Conservation (phyloP, 768 basidiomycete species). For the Mycena rosella region DNA sequence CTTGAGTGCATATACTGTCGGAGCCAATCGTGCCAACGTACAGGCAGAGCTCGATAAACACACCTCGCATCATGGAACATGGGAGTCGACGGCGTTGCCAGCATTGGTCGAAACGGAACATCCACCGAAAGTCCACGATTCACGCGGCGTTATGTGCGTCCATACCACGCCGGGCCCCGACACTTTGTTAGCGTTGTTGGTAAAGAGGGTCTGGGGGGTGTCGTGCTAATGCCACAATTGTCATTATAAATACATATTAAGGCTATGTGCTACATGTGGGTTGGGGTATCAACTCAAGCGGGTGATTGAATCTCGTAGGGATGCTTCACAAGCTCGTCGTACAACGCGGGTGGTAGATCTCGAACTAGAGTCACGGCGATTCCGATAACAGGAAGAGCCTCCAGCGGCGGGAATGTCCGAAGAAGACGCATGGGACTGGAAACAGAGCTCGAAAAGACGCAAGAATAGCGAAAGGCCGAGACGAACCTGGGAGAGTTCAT, state of each 20-base stretch:
- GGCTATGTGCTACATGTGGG: conserved; percentile 21
- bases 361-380: conserved; percentile 95
- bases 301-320: conserved; percentile 71
- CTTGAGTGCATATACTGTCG: conserved; percentile 71
- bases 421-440: conserved; percentile 93
- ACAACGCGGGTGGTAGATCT: conserved; percentile 88
- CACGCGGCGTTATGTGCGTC: conserved; percentile 60
- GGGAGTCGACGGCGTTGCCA: conserved; percentile 67
- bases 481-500: conserved; percentile 88
- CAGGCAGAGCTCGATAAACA: conserved; percentile 64
- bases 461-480: not conserved
- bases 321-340: conserved; percentile 90
- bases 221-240: conserved; percentile 42
- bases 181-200: conserved; percentile 60
- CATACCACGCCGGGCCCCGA: conserved; percentile 75
- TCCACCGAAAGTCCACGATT: conserved; percentile 17
- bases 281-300: conserved; percentile 24
- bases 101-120: conserved; percentile 66
- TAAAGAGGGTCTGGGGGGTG: conserved; percentile 70
- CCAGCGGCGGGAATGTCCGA: conserved; percentile 92
- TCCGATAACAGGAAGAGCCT: conserved; percentile 88
- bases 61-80: conserved; percentile 41
- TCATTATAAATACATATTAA: conserved; percentile 26
- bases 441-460: conserved; percentile 13
- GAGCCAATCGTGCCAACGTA: conserved; percentile 72